phyloP scores from a whole-genome alignment of 495 filamentous ascomycete species.

The Durotheca rogersii region DNA sequence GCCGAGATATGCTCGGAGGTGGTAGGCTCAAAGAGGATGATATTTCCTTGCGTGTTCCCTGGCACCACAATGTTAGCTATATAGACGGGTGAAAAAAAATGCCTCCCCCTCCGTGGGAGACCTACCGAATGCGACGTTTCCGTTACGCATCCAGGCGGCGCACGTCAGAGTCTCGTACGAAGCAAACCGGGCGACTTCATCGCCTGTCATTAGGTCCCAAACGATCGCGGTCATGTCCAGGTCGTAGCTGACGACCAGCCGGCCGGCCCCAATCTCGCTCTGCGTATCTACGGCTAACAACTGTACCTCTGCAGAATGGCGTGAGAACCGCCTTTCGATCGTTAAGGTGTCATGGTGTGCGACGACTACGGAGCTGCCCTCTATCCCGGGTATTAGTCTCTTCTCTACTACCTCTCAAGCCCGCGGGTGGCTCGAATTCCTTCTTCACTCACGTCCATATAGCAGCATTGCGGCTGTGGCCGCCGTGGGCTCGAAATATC shows the following conservation, averaged over 20 bases:
- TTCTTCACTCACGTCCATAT: slow-evolving; percentile 58
- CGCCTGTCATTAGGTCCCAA: slow-evolving; percentile 93
- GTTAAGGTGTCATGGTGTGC: slow-evolving; percentile 89
- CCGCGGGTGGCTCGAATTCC: not conserved
- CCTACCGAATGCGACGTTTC: slow-evolving; percentile 94
- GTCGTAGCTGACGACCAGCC: slow-evolving; percentile 92
- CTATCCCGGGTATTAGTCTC: slow-evolving; percentile 20
- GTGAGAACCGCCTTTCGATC: slow-evolving; percentile 82
- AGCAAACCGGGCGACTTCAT: slow-evolving; percentile 83
- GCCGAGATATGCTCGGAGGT: slow-evolving; percentile 92
- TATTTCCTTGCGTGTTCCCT: slow-evolving; percentile 89
- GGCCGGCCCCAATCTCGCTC: slow-evolving; percentile 81
- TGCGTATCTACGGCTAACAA: slow-evolving; percentile 88
- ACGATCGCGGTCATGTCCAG: slow-evolving; percentile 88
- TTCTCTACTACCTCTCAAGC: not conserved
- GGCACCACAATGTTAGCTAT: slow-evolving; percentile 24
- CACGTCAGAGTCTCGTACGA: slow-evolving; percentile 83
- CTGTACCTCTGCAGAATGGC: slow-evolving; percentile 78
- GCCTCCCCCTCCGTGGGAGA: too few relatives aligned
- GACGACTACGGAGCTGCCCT: slow-evolving; percentile 74
- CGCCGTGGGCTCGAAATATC: slow-evolving; percentile 77
- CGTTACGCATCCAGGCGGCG: slow-evolving; percentile 95
- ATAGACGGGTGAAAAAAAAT: too few relatives aligned
- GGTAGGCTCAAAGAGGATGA: slow-evolving; percentile 91
- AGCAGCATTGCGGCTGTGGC: slow-evolving; percentile 86